A percentile compares a stretch with the other conserved stretches of the same genome.
These are phyloP conservation scores for Pyrenochaeta sp. DNA, from an alignment of 2,329 filamentous ascomycete species.

Conservation along the genomic window DNA sequence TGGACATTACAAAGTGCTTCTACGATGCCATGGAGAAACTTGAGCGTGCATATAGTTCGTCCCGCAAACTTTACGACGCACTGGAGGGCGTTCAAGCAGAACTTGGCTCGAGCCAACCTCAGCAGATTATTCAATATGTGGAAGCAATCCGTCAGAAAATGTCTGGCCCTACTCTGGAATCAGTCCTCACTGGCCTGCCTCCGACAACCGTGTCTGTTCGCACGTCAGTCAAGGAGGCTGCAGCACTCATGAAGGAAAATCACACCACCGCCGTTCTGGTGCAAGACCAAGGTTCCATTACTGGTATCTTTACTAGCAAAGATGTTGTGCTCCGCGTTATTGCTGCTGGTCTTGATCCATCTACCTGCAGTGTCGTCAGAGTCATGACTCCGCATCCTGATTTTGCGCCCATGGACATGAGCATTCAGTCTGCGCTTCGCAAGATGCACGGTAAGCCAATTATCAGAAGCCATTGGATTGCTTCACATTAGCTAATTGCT, in stretches of 20 bases:
- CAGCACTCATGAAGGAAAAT: slow-evolving; percentile 97
- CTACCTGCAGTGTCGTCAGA: slow-evolving; percentile 94
- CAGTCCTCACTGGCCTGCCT: slow-evolving; percentile 88
- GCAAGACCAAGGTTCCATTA: slow-evolving; percentile 96
- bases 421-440: slow-evolving; percentile 93
- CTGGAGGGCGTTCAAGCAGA: slow-evolving; percentile 98
- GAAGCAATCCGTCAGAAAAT: slow-evolving; percentile 95
- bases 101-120: slow-evolving; percentile 91
- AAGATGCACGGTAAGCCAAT: slow-evolving; percentile 91
- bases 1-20: slow-evolving; percentile 99
- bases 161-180: slow-evolving; percentile 96
- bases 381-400: slow-evolving; percentile 99
- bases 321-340: slow-evolving; percentile 98
- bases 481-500: slow-evolving; percentile 18
- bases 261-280: slow-evolving; percentile 96
- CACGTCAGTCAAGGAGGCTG: slow-evolving; percentile 95
- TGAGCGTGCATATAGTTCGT: slow-evolving; percentile 96
- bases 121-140: slow-evolving; percentile 99
- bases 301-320: slow-evolving; percentile 99
- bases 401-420: slow-evolving; percentile 99
- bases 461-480: neutral
- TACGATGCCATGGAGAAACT: slow-evolving; percentile 99
- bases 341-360: slow-evolving; percentile 91
- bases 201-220: slow-evolving; percentile 95
- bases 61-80: slow-evolving; percentile 97